Percentiles rank a stretch among this genome's conserved stretches.
phyloP scores from a whole-genome alignment of 2,329 filamentous ascomycete genomes.

The Fusarium sp. region DNA sequence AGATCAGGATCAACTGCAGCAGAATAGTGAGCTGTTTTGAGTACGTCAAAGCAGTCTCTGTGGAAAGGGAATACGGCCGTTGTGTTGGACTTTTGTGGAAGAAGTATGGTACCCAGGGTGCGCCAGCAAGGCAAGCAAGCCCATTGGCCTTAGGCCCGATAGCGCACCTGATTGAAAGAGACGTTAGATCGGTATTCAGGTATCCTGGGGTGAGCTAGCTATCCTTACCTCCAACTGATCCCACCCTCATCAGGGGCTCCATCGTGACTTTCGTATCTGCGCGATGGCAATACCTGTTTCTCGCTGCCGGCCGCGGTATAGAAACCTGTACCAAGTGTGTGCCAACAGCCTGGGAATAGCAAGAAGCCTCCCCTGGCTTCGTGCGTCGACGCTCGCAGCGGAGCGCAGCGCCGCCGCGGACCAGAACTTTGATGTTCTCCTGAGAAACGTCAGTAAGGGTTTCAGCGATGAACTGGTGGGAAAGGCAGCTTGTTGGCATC shows the following conservation, averaged over 20 bases:
- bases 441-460: background rate
- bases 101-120: background rate
- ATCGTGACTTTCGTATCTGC: background rate
- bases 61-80: too few species aligned
- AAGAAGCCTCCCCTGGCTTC: background rate
- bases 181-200: background rate
- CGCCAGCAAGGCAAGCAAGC: background rate
- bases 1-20: too few species aligned
- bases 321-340: background rate
- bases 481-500: background rate
- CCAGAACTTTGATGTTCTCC: background rate
- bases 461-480: background rate
- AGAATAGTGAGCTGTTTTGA: too few species aligned
- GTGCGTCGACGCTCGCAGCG: background rate
- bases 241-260: too few species aligned
- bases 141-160: background rate
- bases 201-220: background rate
- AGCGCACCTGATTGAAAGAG: background rate
- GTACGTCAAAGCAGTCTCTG: too few species aligned
- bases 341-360: background rate
- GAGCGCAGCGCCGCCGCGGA: background rate
- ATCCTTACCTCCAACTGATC: background rate
- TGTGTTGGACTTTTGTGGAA: background rate
- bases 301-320: background rate
- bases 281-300: background rate